A percentile compares a stretch with the other conserved stretches of the same genome.
phyloP scores from a whole-genome alignment of 2,329 filamentous ascomycete genomes.

The Penicillium sp. region DNA sequence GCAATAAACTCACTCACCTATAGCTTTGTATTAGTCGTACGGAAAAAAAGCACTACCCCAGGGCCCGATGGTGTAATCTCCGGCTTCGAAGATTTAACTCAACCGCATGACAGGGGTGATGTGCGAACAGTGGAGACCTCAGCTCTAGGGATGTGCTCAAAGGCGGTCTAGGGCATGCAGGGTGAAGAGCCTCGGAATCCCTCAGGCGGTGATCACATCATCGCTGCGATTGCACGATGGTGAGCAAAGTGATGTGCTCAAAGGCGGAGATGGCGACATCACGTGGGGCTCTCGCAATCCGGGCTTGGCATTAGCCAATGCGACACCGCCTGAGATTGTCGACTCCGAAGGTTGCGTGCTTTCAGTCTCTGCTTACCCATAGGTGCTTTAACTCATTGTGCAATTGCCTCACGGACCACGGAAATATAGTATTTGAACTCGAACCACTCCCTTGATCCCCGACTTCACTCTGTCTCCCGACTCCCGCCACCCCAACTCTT shows the following conservation, averaged over 20 bases:
- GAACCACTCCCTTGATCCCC: background rate
- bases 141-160: background rate
- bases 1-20: background rate
- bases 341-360: conserved; percentile 15
- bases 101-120: background rate
- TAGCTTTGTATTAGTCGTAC: background rate
- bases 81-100: background rate
- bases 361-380: conserved; percentile 10
- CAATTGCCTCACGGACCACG: conserved; percentile 1
- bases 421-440: conserved; percentile 1
- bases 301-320: conserved; percentile 11
- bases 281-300: conserved; percentile 10
- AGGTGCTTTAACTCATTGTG: conserved; percentile 6
- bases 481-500: background rate
- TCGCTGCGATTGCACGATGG: background rate
- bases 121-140: background rate
- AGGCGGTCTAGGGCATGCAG: background rate
- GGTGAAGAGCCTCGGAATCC: background rate
- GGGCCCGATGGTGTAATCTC: background rate
- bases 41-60: background rate
- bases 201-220: background rate
- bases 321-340: conserved; percentile 10
- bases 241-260: conserved; percentile 6
- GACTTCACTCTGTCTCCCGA: background rate
- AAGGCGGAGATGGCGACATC: conserved; percentile 22